phyloP scores from a whole-genome alignment of 208 protist species.

The Blechomonas ayalai region DNA sequence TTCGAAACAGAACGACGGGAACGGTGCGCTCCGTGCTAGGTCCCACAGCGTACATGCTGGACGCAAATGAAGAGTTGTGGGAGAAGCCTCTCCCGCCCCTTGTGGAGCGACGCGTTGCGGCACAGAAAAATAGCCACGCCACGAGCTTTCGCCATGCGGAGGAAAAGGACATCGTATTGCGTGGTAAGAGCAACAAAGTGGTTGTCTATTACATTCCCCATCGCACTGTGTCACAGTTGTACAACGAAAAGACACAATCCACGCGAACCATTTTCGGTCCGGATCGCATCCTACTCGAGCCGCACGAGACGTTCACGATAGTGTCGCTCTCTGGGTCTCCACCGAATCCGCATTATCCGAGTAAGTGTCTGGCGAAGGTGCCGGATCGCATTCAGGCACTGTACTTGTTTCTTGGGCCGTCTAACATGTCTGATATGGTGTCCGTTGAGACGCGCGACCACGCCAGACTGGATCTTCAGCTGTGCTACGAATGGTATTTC shows the following conservation, averaged over 20 bases:
- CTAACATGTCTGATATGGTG: slow-evolving; percentile 94
- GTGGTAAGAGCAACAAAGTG: slow-evolving; percentile 56
- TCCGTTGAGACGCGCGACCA: slow-evolving; percentile 86
- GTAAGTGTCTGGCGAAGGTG: slow-evolving; percentile 67
- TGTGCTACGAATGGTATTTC: slow-evolving; percentile 90
- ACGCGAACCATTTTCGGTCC: slow-evolving; percentile 84
- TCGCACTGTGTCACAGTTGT: slow-evolving; percentile 93
- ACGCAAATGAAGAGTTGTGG: slow-evolving; percentile 74
- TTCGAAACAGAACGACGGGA: slow-evolving; percentile 61
- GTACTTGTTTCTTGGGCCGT: slow-evolving; percentile 89
- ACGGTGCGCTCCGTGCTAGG: slow-evolving; percentile 61
- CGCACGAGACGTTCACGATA: slow-evolving; percentile 82
- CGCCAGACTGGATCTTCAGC: slow-evolving; percentile 74
- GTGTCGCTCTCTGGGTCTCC: slow-evolving; percentile 84
- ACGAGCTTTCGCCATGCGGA: slow-evolving; percentile 7
- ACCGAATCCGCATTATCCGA: slow-evolving; percentile 75
- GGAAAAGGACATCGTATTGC: slow-evolving; percentile 1
- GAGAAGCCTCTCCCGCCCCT: slow-evolving; percentile 59
- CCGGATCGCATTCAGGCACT: slow-evolving; percentile 57
- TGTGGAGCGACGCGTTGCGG: slow-evolving; percentile 32
- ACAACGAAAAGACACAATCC: slow-evolving; percentile 89
- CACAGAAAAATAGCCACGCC: slow-evolving; percentile 27
- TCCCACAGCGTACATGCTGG: slow-evolving; percentile 66
- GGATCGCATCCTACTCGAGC: slow-evolving; percentile 63
- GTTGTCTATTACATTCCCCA: slow-evolving; percentile 92